Percentiles rank a stretch among this genome's conserved stretches.
Conservation (phyloP, 495 filamentous ascomycete species). For the Penicillium argentinense region DNA sequence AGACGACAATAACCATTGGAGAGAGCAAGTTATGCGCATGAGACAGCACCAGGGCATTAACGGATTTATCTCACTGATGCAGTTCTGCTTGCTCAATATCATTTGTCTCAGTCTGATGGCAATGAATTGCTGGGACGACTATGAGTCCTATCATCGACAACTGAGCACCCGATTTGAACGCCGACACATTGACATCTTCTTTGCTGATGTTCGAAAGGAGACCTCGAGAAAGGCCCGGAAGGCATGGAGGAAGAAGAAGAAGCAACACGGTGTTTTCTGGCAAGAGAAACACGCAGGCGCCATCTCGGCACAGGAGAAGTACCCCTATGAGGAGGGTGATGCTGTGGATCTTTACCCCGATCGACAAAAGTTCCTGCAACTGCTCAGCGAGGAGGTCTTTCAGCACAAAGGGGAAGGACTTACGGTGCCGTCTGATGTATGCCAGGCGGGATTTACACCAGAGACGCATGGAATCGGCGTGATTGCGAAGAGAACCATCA, state of each 20-base stretch:
- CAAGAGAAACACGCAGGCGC: constrained; percentile 20
- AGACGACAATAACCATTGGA: constrained; percentile 1
- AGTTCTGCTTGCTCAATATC: constrained; percentile 24
- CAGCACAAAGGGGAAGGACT: neutral
- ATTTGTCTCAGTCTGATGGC: constrained; percentile 29
- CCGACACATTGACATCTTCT: constrained; percentile 10
- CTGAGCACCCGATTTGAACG: constrained; percentile 10
- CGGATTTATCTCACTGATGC: constrained; percentile 25
- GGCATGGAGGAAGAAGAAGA: constrained; percentile 1
- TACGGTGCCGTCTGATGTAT: neutral
- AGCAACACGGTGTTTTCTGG: constrained; percentile 14
- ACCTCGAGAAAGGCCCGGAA: neutral
- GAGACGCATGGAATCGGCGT: constrained; percentile 15
- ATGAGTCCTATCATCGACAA: constrained; percentile 12
- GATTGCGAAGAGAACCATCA: constrained; percentile 23
- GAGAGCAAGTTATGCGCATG: constrained; percentile 10
- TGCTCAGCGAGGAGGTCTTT: constrained; percentile 18
- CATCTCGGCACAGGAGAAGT: constrained; percentile 11
- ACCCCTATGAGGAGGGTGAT: constrained; percentile 29
- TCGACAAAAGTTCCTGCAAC: constrained; percentile 6
- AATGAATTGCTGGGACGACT: constrained; percentile 31
- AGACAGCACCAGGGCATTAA: constrained; percentile 23
- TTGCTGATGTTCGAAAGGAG: constrained; percentile 11
- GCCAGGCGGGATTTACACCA: neutral
- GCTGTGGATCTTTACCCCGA: constrained; percentile 20